Percentiles rank a stretch among this genome's conserved stretches.
phyloP scores from a whole-genome alignment of 768 basidiomycete species.

The Naematelia aurantialba region DNA sequence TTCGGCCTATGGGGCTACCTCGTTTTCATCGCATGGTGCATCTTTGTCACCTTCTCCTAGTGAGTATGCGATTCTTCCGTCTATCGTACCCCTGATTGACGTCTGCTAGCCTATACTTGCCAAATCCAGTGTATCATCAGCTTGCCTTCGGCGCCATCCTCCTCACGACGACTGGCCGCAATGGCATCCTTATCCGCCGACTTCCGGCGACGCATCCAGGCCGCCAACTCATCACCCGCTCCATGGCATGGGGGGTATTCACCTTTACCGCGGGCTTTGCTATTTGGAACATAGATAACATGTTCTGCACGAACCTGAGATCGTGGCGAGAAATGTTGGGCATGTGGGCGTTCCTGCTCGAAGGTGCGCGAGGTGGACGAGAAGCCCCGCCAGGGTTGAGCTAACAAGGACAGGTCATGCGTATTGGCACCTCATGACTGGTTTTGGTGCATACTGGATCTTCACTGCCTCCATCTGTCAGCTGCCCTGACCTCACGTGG shows the following conservation, averaged over 20 bases:
- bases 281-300: slow-evolving; percentile 77
- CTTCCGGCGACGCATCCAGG: slow-evolving; percentile 46
- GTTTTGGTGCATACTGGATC: slow-evolving; percentile 39
- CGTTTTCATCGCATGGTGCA: slow-evolving; percentile 55
- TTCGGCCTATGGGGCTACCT: slow-evolving; percentile 32
- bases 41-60: slow-evolving; percentile 70
- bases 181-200: slow-evolving; percentile 57
- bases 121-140: slow-evolving; percentile 79
- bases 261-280: slow-evolving; percentile 65
- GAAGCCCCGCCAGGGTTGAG: background rate
- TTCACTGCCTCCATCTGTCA: slow-evolving; percentile 40
- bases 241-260: slow-evolving; percentile 56
- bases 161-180: slow-evolving; percentile 55
- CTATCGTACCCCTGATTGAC: too few relatives aligned
- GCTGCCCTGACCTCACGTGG: background rate
- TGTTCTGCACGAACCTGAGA: slow-evolving; percentile 58
- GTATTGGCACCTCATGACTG: slow-evolving; percentile 47
- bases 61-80: slow-evolving; percentile 51
- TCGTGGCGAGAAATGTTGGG: slow-evolving; percentile 17
- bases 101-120: slow-evolving; percentile 64
- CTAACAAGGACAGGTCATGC: slow-evolving; percentile 20
- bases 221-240: slow-evolving; percentile 53
- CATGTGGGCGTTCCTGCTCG: slow-evolving; percentile 32
- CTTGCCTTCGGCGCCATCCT: slow-evolving; percentile 65
- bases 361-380: slow-evolving; percentile 31